These are phyloP conservation scores for Suhomyces chickasaworum DNA, from an alignment of 1,139 yeast species.

Conservation along the genomic window DNA sequence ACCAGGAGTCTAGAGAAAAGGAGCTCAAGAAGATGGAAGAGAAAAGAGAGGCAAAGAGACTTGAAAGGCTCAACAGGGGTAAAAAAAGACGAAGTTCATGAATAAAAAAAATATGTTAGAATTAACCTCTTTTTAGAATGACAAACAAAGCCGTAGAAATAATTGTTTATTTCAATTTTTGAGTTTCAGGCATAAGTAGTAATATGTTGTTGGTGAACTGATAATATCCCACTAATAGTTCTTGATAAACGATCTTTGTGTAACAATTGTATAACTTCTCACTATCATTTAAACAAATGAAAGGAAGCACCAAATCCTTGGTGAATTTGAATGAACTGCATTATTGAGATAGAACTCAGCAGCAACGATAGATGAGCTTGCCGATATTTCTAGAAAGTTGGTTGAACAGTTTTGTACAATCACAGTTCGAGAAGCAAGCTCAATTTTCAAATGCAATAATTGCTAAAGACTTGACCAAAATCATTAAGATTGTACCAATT, in stretches of 20 bases:
- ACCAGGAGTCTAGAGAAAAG: conserved; percentile 25
- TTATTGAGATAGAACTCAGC: not conserved
- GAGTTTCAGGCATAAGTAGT: too few species aligned
- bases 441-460: conserved; percentile 18
- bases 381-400: conserved; percentile 28
- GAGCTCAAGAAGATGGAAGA: conserved; percentile 28
- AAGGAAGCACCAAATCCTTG: not conserved
- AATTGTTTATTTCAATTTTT: not conserved
- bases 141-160: too few species aligned
- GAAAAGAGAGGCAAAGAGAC: conserved; percentile 41
- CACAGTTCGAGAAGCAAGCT: conserved; percentile 1
- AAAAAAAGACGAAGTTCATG: conserved; percentile 8
- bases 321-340: not conserved
- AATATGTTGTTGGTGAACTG: too few species aligned
- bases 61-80: conserved; percentile 28
- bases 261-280: not conserved
- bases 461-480: conserved; percentile 22
- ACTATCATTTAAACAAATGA: not conserved
- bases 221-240: too few species aligned
- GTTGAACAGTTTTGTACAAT: conserved; percentile 20
- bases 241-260: too few species aligned
- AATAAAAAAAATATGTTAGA: too few species aligned
- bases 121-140: too few species aligned
- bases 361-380: conserved; percentile 15
- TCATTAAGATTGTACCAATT: conserved; percentile 26